phyloP scores from a whole-genome alignment of 805 yeast species.

The Candida ulmi region DNA sequence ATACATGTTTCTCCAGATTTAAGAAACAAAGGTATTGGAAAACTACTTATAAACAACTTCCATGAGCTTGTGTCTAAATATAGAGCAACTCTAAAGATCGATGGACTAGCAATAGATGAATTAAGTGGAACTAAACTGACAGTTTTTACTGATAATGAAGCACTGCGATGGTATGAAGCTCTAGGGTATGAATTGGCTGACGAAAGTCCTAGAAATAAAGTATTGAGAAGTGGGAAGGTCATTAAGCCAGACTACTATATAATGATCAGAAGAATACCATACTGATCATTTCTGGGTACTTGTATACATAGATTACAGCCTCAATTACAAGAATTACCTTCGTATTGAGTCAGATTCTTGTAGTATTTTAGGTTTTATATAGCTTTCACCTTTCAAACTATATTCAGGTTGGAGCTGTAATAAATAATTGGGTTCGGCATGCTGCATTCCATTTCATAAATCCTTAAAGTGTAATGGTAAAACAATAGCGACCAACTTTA shows the following conservation, averaged over 20 bases:
- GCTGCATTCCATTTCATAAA: no score
- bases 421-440: no score
- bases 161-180: conserved; percentile 37
- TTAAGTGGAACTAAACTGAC: conserved; percentile 31
- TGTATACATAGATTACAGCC: no score
- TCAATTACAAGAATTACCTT: no score
- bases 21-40: conserved; percentile 35
- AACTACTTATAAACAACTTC: conserved; percentile 29
- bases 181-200: conserved; percentile 33
- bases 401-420: no score
- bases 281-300: not conserved
- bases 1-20: conserved; percentile 38
- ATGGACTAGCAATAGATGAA: conserved; percentile 1
- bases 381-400: no score
- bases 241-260: conserved; percentile 41
- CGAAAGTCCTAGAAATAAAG: conserved; percentile 40
- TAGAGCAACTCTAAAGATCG: conserved; percentile 3
- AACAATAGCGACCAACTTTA: no score
- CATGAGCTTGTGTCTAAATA: conserved; percentile 26
- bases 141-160: conserved; percentile 45
- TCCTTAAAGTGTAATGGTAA: no score
- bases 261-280: conserved; percentile 12
- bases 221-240: conserved; percentile 33
- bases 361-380: no score
- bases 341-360: no score